A percentile compares a stretch with the other conserved stretches of the same genome.
Evolutionary conservation across 2,329 filamentous ascomycete species (phyloP).

Genomic region (Ambrosiella xylebori): DNA sequence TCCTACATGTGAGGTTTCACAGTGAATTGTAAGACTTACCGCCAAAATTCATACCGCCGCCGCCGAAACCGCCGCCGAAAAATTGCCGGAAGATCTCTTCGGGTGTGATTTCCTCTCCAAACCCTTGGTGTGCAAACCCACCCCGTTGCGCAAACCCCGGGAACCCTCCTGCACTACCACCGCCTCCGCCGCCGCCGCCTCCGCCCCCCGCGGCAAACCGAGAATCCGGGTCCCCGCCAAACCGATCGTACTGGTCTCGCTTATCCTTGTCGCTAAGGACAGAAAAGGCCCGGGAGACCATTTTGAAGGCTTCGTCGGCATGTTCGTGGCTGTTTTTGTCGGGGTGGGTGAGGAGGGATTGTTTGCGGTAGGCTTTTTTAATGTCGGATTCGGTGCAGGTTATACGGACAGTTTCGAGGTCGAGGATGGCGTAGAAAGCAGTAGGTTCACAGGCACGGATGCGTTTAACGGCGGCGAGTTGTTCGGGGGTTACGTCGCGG

Average conservation of each 20-base stretch:
- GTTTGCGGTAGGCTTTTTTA: slow-evolving; percentile 94
- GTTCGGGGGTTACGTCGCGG: slow-evolving; percentile 69
- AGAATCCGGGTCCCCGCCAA: slow-evolving; percentile 81
- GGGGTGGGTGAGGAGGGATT: slow-evolving; percentile 85
- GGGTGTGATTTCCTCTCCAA: slow-evolving; percentile 82
- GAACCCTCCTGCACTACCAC: neutral
- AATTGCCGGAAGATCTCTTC: slow-evolving; percentile 96
- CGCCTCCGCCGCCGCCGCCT: slow-evolving; percentile 33
- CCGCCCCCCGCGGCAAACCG: slow-evolving; percentile 42
- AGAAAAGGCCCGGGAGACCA: slow-evolving; percentile 88
- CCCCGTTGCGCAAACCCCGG: neutral
- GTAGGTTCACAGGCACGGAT: slow-evolving; percentile 72
- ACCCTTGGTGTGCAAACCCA: slow-evolving; percentile 21
- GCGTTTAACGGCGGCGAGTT: slow-evolving; percentile 78
- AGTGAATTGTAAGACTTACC: slow-evolving; percentile 18
- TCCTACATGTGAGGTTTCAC: neutral
- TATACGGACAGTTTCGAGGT: slow-evolving; percentile 44
- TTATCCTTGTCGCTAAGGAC: slow-evolving; percentile 88
- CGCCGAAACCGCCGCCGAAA: slow-evolving; percentile 81
- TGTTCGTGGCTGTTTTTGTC: slow-evolving; percentile 97
- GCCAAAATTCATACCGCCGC: slow-evolving; percentile 36
- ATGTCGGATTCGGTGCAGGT: slow-evolving; percentile 67
- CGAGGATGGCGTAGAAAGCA: slow-evolving; percentile 90
- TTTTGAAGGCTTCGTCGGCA: slow-evolving; percentile 96
- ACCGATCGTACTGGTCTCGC: slow-evolving; percentile 71